Conservation (phyloP, 768 basidiomycete species). For the Chalciporus chontae region DNA sequence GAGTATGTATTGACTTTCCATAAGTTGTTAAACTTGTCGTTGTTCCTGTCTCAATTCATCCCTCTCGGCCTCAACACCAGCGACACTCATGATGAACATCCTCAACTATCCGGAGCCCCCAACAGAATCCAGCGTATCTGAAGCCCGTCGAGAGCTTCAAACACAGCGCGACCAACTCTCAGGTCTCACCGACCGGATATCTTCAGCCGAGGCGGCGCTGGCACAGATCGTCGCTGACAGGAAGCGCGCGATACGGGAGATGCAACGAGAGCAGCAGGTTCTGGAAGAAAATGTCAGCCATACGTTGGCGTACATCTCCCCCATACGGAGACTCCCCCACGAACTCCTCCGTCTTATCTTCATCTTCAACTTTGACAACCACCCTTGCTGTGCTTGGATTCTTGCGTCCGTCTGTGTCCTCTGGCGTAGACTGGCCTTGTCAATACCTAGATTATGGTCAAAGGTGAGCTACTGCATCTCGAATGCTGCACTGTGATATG, state of each 20-base stretch:
- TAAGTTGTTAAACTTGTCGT: constrained; percentile 17
- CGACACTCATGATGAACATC: constrained; percentile 27
- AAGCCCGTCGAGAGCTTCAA: constrained; percentile 48
- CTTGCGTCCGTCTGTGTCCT: constrained; percentile 63
- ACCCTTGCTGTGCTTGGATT: constrained; percentile 75
- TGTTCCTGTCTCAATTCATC: constrained; percentile 7
- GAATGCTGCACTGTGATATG: background rate
- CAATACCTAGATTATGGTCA: constrained; percentile 72
- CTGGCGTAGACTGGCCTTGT: constrained; percentile 64
- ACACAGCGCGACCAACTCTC: constrained; percentile 23
- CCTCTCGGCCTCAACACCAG: constrained; percentile 10
- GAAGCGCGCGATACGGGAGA: constrained; percentile 48
- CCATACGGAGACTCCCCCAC: constrained; percentile 64
- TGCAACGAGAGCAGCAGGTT: constrained; percentile 45
- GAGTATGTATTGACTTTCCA: constrained; percentile 21
- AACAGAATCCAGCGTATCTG: constrained; percentile 48
- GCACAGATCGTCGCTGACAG: constrained; percentile 56
- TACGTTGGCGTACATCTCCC: constrained; percentile 65
- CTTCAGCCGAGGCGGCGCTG: constrained; percentile 51
- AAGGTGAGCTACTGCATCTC: constrained; percentile 48
- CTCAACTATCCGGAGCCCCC: constrained; percentile 52
- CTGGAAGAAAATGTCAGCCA: constrained; percentile 48
- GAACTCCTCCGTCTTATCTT: constrained; percentile 78
- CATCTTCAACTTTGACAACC: constrained; percentile 60
- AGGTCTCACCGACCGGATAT: constrained; percentile 45